Evolutionary conservation across 129 eudicot genomes (phyloP), one percentile per base, ranked within the genome.

Genomic region (Escallonia rubra): DNA sequence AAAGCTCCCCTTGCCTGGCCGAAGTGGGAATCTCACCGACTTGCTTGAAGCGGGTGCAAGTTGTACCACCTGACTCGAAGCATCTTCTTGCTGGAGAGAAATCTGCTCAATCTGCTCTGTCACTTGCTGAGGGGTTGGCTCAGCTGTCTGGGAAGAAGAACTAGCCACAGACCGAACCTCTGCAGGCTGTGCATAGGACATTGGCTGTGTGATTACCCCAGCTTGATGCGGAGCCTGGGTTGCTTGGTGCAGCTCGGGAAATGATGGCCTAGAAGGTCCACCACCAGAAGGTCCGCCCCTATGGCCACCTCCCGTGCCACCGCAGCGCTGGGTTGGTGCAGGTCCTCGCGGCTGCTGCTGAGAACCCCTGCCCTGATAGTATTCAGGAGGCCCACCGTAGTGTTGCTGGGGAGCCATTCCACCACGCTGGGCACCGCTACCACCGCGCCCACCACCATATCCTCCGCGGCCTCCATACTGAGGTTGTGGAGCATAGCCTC

Each of bases 241-340:
- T 51, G 97, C 97, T 91, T 91, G 97, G 92, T 91, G 87, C 97
- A 85, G 96, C 87, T 93, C 96, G 90, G 96, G 91, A 74, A 68
- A 80, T 63, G 90, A 76, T 63, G 91, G 78, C 76, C 98, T 82
- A 60, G 85, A 68, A 64, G 87, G 87, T 57, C 95, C 93, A 79
- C 90, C 87, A 75, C 83, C 64, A 69, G 79, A 65, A 59, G 89
- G 79, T 63, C 84, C 91, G 69, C 65, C 79, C 61, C 77, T 86
- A 52, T 52, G 83, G 43, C 78, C 79, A 67, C 87, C 74, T 45
- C 74, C 74, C 38, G 39, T 39, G n/a, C 77, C 91, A 61, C 90
- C 88, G 49, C 83, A 94, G 61, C 87, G 80, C 64, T 86, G 95
- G 72, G 89, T 77, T 42, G 78, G 85, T 6, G 82, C 72, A 5